Evolutionary conservation across 768 basidiomycete genomes (phyloP).

Genomic region (Crassisporium funariophilum): DNA sequence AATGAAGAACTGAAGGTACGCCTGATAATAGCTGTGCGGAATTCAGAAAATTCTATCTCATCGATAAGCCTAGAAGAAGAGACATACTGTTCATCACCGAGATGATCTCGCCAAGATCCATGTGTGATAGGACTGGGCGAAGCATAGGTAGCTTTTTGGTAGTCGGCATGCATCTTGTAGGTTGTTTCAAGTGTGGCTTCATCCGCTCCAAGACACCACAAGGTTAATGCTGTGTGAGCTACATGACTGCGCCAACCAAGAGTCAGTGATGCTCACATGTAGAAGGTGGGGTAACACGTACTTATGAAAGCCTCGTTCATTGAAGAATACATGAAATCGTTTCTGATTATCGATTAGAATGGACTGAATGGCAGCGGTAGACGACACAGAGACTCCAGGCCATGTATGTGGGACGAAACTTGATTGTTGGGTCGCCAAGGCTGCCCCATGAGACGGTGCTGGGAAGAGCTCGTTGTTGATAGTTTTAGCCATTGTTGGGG

Average conservation of each 20-base stretch:
- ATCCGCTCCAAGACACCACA: constrained; percentile 32
- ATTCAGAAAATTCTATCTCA: not conserved
- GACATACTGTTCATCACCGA: constrained; percentile 55
- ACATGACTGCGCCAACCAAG: constrained; percentile 24
- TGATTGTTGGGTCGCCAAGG: not conserved
- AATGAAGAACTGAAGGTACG: constrained; percentile 54
- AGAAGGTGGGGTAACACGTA: not conserved
- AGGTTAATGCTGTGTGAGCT: constrained; percentile 26
- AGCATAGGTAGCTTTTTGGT: constrained; percentile 38
- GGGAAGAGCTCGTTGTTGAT: constrained; percentile 16
- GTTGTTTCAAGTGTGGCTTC: constrained; percentile 37
- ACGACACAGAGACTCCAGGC: constrained; percentile 26
- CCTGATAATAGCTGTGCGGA: constrained; percentile 51
- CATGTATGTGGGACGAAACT: constrained; percentile 9
- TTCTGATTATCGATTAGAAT: constrained; percentile 51
- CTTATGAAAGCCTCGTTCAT: constrained; percentile 53
- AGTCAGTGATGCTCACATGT: not conserved
- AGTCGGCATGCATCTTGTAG: constrained; percentile 34
- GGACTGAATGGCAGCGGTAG: constrained; percentile 27
- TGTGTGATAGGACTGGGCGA: constrained; percentile 48
- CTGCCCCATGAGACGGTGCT: constrained; percentile 2
- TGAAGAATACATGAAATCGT: constrained; percentile 51
- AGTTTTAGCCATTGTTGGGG: not conserved
- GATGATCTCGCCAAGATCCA: constrained; percentile 53
- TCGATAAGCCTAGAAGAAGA: not conserved